Percentiles rank a stretch among this genome's conserved stretches.
phyloP scores from a whole-genome alignment of 2,329 filamentous ascomycete genomes.

The Aspergillus latus region DNA sequence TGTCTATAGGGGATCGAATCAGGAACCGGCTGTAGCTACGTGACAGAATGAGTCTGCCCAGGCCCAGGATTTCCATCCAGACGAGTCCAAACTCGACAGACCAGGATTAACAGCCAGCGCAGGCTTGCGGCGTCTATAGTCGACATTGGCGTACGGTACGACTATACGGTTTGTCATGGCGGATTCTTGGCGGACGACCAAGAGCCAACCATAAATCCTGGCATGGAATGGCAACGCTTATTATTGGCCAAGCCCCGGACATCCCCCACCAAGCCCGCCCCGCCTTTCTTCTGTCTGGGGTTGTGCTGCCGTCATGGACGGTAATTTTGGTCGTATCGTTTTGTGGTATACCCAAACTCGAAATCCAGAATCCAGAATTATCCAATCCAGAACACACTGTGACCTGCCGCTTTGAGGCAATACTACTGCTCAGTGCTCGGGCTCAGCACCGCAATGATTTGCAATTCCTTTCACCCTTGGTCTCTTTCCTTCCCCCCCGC shows the following conservation, averaged over 20 bases:
- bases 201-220: slow-evolving; percentile 14
- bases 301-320: neutral
- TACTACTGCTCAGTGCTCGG: neutral
- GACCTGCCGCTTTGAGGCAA: neutral
- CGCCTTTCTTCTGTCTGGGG: slow-evolving; percentile 7
- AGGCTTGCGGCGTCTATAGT: neutral
- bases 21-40: neutral
- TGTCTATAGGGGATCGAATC: too few species aligned
- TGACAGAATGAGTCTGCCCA: neutral
- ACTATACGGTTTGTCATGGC: neutral
- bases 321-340: neutral
- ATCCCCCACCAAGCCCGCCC: neutral
- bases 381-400: neutral
- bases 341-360: neutral
- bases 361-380: neutral
- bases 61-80: neutral
- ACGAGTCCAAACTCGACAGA: neutral
- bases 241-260: slow-evolving; percentile 6
- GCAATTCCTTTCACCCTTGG: slow-evolving; percentile 23
- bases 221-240: neutral
- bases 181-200: neutral
- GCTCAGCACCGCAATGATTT: neutral
- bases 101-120: neutral
- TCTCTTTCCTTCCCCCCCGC: neutral
- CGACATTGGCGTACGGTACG: neutral